These are phyloP conservation scores for Eucalyptus microcorys DNA, from an alignment of 345 rosid species.

Conservation along the genomic window DNA sequence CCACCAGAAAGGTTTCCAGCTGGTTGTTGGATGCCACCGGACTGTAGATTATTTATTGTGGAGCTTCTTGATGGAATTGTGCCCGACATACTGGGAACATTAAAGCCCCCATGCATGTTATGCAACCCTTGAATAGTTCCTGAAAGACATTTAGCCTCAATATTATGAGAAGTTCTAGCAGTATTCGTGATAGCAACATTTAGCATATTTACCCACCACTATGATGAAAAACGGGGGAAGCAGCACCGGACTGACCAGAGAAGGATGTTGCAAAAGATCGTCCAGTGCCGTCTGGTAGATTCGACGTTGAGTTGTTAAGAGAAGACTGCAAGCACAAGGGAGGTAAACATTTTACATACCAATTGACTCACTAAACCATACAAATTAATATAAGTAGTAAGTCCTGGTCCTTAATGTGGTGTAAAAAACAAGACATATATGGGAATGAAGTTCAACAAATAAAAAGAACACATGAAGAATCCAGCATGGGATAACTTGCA, in stretches of 20 bases:
- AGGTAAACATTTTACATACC: not conserved
- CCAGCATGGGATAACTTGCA: not conserved
- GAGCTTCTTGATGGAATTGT: constrained; percentile 88
- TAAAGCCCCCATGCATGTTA: constrained; percentile 83
- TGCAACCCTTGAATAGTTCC: constrained; percentile 85
- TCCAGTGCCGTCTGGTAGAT: constrained; percentile 71
- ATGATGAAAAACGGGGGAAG: constrained; percentile 77
- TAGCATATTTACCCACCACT: constrained; percentile 28
- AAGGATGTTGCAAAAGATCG: constrained; percentile 74
- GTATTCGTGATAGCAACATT: not conserved
- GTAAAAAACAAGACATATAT: not conserved
- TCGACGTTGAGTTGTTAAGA: constrained; percentile 76
- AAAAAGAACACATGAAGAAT: not conserved
- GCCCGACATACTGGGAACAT: constrained; percentile 82
- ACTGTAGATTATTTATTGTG: constrained; percentile 60
- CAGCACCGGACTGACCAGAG: constrained; percentile 92
- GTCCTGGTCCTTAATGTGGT: not conserved
- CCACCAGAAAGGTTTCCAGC: constrained; percentile 83
- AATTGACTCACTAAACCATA: not conserved
- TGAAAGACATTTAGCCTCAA: constrained; percentile 11
- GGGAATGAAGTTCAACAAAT: not conserved
- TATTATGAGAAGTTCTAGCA: not conserved
- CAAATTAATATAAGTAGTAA: not conserved
- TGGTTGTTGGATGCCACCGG: constrained; percentile 86
- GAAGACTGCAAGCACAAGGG: constrained; percentile 57